Percentiles rank a stretch among this genome's conserved stretches.
These are phyloP conservation scores for Torulaspora maleeae DNA, from an alignment of 805 yeast genomes.

Conservation along the genomic window DNA sequence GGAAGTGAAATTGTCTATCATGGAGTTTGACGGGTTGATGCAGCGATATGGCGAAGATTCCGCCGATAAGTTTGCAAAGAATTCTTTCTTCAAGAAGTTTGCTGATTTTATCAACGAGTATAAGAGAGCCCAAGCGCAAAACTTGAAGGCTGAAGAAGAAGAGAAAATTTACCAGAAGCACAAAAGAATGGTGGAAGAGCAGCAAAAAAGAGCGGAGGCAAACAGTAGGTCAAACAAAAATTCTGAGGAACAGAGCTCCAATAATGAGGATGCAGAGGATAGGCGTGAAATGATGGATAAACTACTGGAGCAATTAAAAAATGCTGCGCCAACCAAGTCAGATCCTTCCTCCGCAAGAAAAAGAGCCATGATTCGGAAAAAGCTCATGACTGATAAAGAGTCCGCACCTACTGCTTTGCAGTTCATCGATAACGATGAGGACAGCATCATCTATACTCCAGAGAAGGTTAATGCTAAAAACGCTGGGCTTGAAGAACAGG, in stretches of 20 bases:
- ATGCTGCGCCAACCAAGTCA: slow-evolving; percentile 73
- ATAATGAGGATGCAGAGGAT: slow-evolving; percentile 22
- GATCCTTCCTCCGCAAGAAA: slow-evolving; percentile 78
- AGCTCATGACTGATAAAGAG: slow-evolving; percentile 37
- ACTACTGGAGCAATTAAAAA: slow-evolving; percentile 77
- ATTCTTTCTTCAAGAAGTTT: slow-evolving; percentile 72
- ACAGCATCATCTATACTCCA: slow-evolving; percentile 33
- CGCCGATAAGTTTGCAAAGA: slow-evolving; percentile 58
- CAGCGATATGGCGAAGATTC: slow-evolving; percentile 87
- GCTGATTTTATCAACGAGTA: slow-evolving; percentile 75
- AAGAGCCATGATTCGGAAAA: slow-evolving; percentile 69
- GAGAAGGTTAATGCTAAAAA: slow-evolving; percentile 8
- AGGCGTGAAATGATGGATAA: slow-evolving; percentile 69
- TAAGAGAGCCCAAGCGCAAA: slow-evolving; percentile 74
- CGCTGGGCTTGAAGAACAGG: slow-evolving; percentile 7
- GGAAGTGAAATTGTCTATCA: slow-evolving; percentile 56
- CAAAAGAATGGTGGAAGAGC: slow-evolving; percentile 47
- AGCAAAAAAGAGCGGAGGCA: slow-evolving; percentile 27
- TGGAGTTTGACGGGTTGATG: slow-evolving; percentile 70
- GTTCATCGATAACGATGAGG: slow-evolving; percentile 25
- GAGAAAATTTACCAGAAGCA: slow-evolving; percentile 70
- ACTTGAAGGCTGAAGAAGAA: slow-evolving; percentile 77
- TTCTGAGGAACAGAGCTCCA: slow-evolving; percentile 7
- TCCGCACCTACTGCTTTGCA: slow-evolving; percentile 12
- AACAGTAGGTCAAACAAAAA: slow-evolving; percentile 7